Conservation (phyloP, 2,329 filamentous ascomycete genomes). For the Ophiostoma angusticollis region DNA sequence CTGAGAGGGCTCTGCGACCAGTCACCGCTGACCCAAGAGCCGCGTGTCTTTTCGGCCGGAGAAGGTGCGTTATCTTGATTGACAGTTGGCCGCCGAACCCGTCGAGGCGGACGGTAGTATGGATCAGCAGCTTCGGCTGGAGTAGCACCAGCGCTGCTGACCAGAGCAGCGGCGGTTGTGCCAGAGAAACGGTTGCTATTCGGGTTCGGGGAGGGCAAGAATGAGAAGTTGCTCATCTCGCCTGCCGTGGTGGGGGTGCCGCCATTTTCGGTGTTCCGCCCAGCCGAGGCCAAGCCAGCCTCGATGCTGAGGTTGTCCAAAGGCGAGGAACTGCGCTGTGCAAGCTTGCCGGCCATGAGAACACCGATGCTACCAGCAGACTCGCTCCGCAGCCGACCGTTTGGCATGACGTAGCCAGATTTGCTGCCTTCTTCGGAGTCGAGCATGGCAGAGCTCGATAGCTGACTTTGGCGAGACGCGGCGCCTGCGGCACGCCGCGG, state of each 20-base stretch:
- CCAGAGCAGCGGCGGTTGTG: background rate
- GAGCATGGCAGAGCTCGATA: conserved; percentile 73
- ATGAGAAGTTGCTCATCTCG: conserved; percentile 57
- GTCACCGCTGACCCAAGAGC: conserved; percentile 26
- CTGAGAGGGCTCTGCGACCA: conserved; percentile 16
- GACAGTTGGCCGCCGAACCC: conserved; percentile 30
- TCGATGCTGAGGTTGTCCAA: conserved; percentile 36
- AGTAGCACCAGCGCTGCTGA: conserved; percentile 11
- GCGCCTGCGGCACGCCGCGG: conserved; percentile 43
- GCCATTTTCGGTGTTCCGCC: conserved; percentile 40
- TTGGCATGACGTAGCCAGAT: conserved; percentile 40
- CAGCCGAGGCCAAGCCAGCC: conserved; percentile 31
- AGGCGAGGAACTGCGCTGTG: conserved; percentile 41
- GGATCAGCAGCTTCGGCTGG: conserved; percentile 52
- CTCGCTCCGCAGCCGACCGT: conserved; percentile 45
- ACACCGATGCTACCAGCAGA: conserved; percentile 46
- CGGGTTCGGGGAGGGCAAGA: conserved; percentile 43
- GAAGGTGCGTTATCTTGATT: conserved; percentile 39
- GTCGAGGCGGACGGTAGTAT: conserved; percentile 77
- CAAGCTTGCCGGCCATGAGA: conserved; percentile 27
- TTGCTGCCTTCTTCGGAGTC: conserved; percentile 54
- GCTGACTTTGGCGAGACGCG: conserved; percentile 63
- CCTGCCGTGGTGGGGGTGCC: conserved; percentile 62
- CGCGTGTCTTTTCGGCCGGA: conserved; percentile 22
- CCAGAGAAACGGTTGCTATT: conserved; percentile 19